Evolutionary conservation across 1,284 basidiomycete genomes (phyloP).

Genomic region (Ustilago sp.): DNA sequence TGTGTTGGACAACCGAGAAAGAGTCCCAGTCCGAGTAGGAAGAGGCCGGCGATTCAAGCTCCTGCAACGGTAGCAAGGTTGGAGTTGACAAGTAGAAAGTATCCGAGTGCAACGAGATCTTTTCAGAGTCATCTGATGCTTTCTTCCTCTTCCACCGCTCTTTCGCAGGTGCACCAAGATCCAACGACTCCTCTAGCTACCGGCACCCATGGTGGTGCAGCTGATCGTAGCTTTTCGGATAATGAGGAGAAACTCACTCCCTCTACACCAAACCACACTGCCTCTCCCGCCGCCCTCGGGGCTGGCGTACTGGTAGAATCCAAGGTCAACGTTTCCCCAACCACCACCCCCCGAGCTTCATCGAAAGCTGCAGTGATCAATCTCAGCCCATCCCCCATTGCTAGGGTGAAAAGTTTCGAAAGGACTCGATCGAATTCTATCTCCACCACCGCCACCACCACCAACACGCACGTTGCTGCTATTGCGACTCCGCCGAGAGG

Average conservation of each 20-base stretch:
- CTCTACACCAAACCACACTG: background rate
- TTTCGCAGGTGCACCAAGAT: background rate
- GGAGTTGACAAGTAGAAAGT: slow-evolving; percentile 28
- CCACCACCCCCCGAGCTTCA: slow-evolving; percentile 24
- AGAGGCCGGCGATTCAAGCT: slow-evolving; percentile 53
- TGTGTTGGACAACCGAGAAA: slow-evolving; percentile 68
- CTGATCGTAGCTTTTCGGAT: background rate
- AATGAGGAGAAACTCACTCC: background rate
- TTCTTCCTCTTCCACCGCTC: background rate
- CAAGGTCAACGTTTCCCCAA: slow-evolving; percentile 36
- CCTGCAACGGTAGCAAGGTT: slow-evolving; percentile 44
- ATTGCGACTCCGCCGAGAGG: slow-evolving; percentile 6
- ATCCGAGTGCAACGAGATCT: slow-evolving; percentile 21
- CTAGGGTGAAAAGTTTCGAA: slow-evolving; percentile 20
- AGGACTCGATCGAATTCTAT: slow-evolving; percentile 28
- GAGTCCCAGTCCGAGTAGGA: slow-evolving; percentile 61
- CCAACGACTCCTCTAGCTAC: background rate
- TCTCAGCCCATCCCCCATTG: slow-evolving; percentile 24
- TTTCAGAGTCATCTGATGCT: slow-evolving; percentile 30
- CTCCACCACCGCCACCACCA: background rate
- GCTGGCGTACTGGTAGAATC: slow-evolving; percentile 42
- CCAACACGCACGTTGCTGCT: background rate
- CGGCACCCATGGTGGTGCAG: background rate
- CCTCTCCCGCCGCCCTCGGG: background rate
- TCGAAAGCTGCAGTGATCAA: slow-evolving; percentile 34